Conservation (phyloP, 2,329 filamentous ascomycete species). For the Penicillium janthinellum region DNA sequence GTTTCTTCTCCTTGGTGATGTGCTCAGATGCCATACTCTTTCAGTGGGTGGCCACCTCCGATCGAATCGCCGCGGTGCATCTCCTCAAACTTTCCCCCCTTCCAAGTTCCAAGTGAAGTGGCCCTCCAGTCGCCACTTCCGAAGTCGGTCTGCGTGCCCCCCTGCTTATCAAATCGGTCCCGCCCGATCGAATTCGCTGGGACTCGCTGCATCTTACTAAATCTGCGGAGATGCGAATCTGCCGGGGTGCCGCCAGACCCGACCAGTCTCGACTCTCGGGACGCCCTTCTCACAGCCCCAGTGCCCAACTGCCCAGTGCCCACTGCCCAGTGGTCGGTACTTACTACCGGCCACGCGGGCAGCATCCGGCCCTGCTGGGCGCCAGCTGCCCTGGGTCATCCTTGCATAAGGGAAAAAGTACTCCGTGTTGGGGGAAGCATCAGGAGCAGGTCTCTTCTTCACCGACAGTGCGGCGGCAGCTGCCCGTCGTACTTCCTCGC, state of each 20-base stretch:
- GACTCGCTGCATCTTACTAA: not conserved
- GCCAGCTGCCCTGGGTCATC: not conserved
- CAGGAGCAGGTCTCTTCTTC: not conserved
- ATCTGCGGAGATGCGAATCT: not conserved
- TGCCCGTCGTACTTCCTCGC: not conserved
- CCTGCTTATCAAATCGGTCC: not conserved
- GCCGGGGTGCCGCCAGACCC: not conserved
- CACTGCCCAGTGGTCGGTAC: not conserved
- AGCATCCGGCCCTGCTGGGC: not conserved
- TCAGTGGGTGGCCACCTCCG: not conserved
- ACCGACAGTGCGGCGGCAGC: not conserved
- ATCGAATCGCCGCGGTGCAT: not conserved
- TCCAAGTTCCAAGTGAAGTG: not conserved
- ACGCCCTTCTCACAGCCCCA: not conserved
- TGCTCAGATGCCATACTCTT: not conserved
- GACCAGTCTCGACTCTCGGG: not conserved
- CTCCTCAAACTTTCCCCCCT: not conserved
- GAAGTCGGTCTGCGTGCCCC: not conserved
- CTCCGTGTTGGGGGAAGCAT: not conserved
- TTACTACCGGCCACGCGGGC: not conserved
- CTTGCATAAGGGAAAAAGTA: not conserved
- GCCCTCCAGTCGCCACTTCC: not conserved
- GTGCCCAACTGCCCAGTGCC: too few relatives aligned
- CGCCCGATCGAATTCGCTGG: not conserved
- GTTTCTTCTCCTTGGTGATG: not conserved